Evolutionary conservation across 169 alveolate genomes (phyloP), one percentile per base, ranked within the genome.

Genomic region (Fabrea salina): DNA sequence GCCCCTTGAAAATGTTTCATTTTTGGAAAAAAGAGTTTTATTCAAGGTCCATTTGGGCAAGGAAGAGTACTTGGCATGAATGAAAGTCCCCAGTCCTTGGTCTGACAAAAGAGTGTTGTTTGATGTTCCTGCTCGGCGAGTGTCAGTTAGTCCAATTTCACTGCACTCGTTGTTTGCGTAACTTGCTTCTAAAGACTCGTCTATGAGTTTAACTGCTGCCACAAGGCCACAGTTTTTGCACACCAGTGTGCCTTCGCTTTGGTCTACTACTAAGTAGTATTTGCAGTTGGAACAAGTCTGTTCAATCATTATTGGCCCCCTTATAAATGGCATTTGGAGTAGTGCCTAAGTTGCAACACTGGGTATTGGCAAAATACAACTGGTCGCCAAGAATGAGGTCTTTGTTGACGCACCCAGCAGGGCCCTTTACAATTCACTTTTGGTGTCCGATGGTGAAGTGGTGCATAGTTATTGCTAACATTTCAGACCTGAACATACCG

Each of bases 401-500:
- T 1, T 35, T 84, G 22, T 33, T 84, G 0, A 64, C 7, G 39
- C 98, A 95, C 58, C 97, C 97, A 0, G 98, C 99, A 16, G 99
- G 99, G 3, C 97, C 98, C 11, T 92, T 96, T 76, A 94, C 98
- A 40, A 95, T 95, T 51, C 97, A 93, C 88, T 96, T 96, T 80
- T 96, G 97, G 95, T 98, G 98, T 16, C 99, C 99, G 1, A 79
- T 97, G 5, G 92, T 94, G 71, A 96, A 96, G 75, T 96, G 99
- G 99, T 87, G 91, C 43, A 95, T 96, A 37, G 93, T 97, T 5
- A 61, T 96, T 33, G 97, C 99, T 8, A 96, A 96, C 80, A 47
- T 96, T 19, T 89, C 87, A 35, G 98, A 96, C 49, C 83, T 95
- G 47, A 85, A 92, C 71, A 92, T 94, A 58, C 96, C 96, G 16